Conservation (phyloP, 192 early-diverging fungal species). For the Coemansia sp. region DNA sequence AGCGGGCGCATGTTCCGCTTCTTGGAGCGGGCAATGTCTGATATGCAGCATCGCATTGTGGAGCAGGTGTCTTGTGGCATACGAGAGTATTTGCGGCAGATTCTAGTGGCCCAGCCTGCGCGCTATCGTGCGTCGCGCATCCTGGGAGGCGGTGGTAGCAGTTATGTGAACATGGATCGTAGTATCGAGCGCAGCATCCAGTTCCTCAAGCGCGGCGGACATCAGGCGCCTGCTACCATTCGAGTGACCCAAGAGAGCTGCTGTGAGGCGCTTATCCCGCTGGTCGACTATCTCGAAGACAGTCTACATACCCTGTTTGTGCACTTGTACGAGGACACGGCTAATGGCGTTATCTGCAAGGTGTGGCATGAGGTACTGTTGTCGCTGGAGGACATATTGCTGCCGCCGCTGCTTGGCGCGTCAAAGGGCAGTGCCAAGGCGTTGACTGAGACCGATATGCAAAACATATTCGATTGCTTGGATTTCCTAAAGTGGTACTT, state of each 20-base stretch:
- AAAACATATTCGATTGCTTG: constrained; percentile 71
- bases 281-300: constrained; percentile 77
- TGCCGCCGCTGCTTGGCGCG: constrained; percentile 70
- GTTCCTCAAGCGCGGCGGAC: constrained; percentile 48
- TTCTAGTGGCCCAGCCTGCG: constrained; percentile 57
- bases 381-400: constrained; percentile 67
- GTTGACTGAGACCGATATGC: constrained; percentile 67
- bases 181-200: constrained; percentile 61
- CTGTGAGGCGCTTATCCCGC: constrained; percentile 67
- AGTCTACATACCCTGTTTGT: constrained; percentile 70
- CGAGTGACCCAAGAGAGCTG: constrained; percentile 59
- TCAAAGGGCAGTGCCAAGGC: constrained; percentile 61
- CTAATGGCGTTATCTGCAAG: constrained; percentile 65
- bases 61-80: constrained; percentile 71
- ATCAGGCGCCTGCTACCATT: constrained; percentile 37
- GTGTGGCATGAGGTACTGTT: constrained; percentile 76
- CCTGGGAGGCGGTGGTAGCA: constrained; percentile 2
- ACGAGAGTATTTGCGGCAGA: constrained; percentile 67
- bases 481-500: constrained; percentile 75
- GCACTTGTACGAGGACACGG: constrained; percentile 66
- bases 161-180: constrained; percentile 31
- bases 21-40: constrained; percentile 68
- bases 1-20: constrained; percentile 77
- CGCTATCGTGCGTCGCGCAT: constrained; percentile 41
- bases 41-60: constrained; percentile 71